These are phyloP conservation scores for Blastobotrys peoriensis DNA, from an alignment of 805 yeast genomes.

Conservation along the genomic window DNA sequence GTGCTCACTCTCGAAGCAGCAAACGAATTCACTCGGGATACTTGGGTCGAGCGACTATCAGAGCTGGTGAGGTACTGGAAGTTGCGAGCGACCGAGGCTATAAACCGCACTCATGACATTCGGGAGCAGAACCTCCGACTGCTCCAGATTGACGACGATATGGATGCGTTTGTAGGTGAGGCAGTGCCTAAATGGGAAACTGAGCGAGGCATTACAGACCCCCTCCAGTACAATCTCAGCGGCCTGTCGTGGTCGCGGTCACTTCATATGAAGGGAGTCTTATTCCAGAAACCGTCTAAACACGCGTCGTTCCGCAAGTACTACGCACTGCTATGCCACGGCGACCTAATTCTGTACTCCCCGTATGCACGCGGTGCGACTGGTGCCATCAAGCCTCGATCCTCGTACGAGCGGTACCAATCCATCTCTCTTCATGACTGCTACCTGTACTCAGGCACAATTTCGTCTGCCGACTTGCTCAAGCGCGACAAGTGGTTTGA, in stretches of 20 bases:
- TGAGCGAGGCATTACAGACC: conserved; percentile 48
- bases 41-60: conserved; percentile 57
- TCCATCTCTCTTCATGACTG: conserved; percentile 61
- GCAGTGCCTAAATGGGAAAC: conserved; percentile 48
- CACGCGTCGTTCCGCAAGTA: conserved; percentile 59
- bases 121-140: conserved; percentile 41
- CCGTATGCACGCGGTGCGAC: conserved; percentile 41
- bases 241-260: conserved; percentile 54
- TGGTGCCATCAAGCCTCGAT: conserved; percentile 42
- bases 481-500: conserved; percentile 41
- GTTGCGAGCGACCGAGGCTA: conserved; percentile 37
- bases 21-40: conserved; percentile 41
- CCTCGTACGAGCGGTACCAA: conserved; percentile 46
- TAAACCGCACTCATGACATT: conserved; percentile 31
- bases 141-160: conserved; percentile 48
- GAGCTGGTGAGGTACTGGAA: conserved; percentile 56
- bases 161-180: conserved; percentile 49
- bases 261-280: conserved; percentile 55
- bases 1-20: conserved; percentile 48
- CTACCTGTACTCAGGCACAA: conserved; percentile 68
- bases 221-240: conserved; percentile 48
- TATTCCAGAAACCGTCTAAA: conserved; percentile 65
- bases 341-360: conserved; percentile 54
- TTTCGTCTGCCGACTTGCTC: conserved; percentile 53
- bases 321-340: conserved; percentile 65